Conservation (phyloP, 2,329 filamentous ascomycete genomes). For the Bipolaris victoriae region DNA sequence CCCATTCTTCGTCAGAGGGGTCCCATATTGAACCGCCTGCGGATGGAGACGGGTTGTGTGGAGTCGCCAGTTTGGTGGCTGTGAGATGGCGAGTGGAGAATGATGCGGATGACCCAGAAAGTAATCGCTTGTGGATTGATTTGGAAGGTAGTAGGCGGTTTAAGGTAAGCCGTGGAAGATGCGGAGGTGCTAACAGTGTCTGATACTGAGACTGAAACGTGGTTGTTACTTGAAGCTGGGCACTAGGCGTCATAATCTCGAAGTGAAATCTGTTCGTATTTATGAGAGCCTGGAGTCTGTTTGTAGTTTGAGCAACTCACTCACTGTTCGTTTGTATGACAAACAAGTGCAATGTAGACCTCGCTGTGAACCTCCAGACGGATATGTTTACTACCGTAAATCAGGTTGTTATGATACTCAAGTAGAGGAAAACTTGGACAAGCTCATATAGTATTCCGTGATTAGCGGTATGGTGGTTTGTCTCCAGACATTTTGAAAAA, state of each 20-base stretch:
- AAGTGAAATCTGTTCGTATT: background rate
- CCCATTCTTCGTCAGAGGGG: constrained; percentile 21
- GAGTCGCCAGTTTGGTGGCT: background rate
- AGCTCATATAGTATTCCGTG: background rate
- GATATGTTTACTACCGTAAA: background rate
- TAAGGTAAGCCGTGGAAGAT: background rate
- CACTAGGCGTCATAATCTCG: background rate
- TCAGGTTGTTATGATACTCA: too few species aligned
- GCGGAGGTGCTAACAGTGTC: background rate
- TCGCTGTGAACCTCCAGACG: background rate
- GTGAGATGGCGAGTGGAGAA: background rate
- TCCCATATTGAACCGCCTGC: constrained; percentile 15
- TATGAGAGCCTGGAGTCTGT: background rate
- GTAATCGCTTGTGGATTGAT: background rate
- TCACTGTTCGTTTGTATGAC: background rate
- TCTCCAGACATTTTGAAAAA: background rate
- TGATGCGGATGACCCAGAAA: background rate
- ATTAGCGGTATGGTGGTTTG: background rate
- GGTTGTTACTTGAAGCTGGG: background rate
- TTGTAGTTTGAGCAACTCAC: background rate
- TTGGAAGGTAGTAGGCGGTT: background rate
- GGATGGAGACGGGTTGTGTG: background rate
- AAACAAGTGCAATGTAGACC: background rate
- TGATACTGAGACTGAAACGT: background rate
- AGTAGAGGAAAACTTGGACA: too few species aligned